Evolutionary conservation across 495 filamentous ascomycete genomes (phyloP).

Genomic region (Penicillium crystallinum): DNA sequence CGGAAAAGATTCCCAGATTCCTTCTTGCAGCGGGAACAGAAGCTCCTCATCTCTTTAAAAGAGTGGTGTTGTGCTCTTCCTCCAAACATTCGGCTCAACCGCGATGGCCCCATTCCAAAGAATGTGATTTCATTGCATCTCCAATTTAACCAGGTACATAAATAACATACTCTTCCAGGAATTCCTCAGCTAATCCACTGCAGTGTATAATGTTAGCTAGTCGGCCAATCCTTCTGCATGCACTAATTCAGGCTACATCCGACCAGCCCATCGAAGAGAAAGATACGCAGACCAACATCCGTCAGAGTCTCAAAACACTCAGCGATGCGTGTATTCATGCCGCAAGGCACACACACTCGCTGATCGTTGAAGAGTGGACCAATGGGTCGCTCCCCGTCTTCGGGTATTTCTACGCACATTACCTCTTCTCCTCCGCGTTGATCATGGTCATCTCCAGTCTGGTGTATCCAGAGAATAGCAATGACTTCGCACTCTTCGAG

Average conservation of each 20-base stretch:
- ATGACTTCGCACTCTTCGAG: conserved; percentile 22
- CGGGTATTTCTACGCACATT: conserved; percentile 33
- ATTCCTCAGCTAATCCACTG: background rate
- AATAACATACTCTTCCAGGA: too few relatives aligned
- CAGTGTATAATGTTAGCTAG: conserved; percentile 31
- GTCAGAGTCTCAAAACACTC: conserved; percentile 20
- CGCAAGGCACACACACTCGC: conserved; percentile 23
- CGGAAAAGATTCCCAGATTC: conserved; percentile 21
- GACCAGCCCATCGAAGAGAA: conserved; percentile 5
- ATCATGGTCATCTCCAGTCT: conserved; percentile 31
- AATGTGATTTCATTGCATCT: conserved; percentile 29
- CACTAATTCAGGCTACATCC: conserved; percentile 17
- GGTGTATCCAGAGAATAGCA: conserved; percentile 12
- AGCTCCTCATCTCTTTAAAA: conserved; percentile 23
- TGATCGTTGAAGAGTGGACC: conserved; percentile 34
- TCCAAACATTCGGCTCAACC: conserved; percentile 17
- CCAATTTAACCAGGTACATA: conserved; percentile 29
- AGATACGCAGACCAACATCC: conserved; percentile 9
- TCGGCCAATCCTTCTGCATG: conserved; percentile 27
- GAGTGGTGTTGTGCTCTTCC: conserved; percentile 28
- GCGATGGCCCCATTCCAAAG: conserved; percentile 13
- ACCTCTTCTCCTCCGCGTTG: conserved; percentile 28
- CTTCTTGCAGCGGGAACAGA: conserved; percentile 28
- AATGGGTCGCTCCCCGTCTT: conserved; percentile 30
- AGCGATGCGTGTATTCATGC: conserved; percentile 31